Evolutionary conservation across 805 yeast genomes (phyloP), one percentile per base, ranked within the genome.

Genomic region (Saturnispora bothae): DNA sequence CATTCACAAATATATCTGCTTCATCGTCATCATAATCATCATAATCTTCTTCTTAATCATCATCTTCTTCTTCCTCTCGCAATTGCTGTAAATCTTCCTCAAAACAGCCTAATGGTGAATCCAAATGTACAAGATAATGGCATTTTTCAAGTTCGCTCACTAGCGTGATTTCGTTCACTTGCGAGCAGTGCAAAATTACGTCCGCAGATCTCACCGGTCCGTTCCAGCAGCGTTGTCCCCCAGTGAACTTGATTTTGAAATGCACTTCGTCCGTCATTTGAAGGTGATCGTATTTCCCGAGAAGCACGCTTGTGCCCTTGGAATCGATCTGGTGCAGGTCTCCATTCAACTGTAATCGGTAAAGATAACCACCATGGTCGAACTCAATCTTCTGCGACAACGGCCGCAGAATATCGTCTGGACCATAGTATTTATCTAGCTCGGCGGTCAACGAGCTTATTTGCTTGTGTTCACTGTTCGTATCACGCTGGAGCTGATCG

Each of bases 91-190:
- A n/a, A 21, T 49, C 43, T 22, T 44, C 37, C 27, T 46, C 46
- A 34, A 49, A 44, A 46, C 79, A 73, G 2, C 60, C 75, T 30
- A 69, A 47, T 4, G 77, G 76, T 16, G 69, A 61, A 23, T 48
- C 48, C n/a, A 69, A 49, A 40, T 56, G 62, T 46, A 88, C 66
- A 34, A 59, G 56, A 54, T 92, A 92, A 43, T 71, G 78, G 60
- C 98, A 92, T 54, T 80, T 84, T 47, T 88, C 94, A 2, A 92
- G 89, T 59, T 92, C 98, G 30, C 78, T 65, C 8, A 89, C 94
- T 3, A 73, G 56, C n/a, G 79, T 40, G 18, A 85, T 56, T 40
- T 67, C 63, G 33, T 69, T 63, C 3, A 63, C 58, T 2, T 66
- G 59, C 0, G 94, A 94, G 60, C 98, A 92, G 14, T 64, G 62